Percentiles rank a stretch among this genome's conserved stretches.
Conservation (phyloP, 441 rosid genomes). For the Omphalea diandra region DNA sequence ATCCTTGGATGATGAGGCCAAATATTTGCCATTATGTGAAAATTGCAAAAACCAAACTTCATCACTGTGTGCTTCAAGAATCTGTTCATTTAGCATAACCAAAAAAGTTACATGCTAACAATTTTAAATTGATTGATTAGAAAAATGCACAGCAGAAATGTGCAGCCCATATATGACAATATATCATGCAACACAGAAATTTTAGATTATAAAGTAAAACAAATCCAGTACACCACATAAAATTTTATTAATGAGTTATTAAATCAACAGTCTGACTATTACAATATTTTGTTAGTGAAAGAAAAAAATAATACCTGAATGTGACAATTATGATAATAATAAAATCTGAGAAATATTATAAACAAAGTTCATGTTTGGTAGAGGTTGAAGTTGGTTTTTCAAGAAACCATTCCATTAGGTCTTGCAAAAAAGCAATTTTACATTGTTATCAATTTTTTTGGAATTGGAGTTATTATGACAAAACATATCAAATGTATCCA, state of each 20-base stretch:
- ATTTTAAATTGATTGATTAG: background rate
- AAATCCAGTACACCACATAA: too few species aligned
- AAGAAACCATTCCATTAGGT: too few species aligned
- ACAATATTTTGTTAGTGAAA: background rate
- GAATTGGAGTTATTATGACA: too few species aligned
- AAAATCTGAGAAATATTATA: background rate
- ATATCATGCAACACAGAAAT: too few species aligned
- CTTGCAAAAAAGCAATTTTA: too few species aligned
- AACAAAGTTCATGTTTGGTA: background rate
- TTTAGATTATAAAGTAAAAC: too few species aligned
- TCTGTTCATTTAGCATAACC: conserved; percentile 49
- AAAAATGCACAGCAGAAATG: conserved; percentile 3
- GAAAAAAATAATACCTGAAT: background rate
- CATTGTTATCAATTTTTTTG: too few species aligned
- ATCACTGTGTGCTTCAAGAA: conserved; percentile 73
- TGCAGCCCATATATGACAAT: background rate
- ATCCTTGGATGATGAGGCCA: conserved; percentile 93
- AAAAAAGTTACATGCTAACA: background rate
- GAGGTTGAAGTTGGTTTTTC: too few species aligned
- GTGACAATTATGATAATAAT: too few species aligned
- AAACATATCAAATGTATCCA: too few species aligned
- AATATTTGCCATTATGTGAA: conserved; percentile 83
- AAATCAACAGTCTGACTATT: background rate
- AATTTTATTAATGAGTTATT: background rate
- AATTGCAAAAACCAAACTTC: conserved; percentile 98